Base-by-base conservation (phyloP, 1,139 yeast genomes). In the Eremothecium cymbalariae region DNA sequence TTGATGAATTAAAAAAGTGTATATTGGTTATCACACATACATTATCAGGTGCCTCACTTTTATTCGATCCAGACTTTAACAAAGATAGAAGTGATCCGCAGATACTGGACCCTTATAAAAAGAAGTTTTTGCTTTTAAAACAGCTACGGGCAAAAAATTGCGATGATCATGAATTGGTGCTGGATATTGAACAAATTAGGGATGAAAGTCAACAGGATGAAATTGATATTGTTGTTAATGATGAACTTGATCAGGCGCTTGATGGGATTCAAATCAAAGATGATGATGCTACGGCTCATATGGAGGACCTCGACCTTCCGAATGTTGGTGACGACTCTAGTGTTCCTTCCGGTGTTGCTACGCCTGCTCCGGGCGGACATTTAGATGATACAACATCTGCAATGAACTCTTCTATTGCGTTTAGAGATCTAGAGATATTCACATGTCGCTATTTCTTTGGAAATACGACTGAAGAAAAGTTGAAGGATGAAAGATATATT, bases 11-110 rank as follows among this genome's bases (percentile, higher is more conserved):
- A 16, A 65, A 74, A 22, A 72, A 72, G 47, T 69, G 71, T 45
- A 61, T 81, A 44, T 59, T 77, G 30, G 72, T 70, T 38, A 54
- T 82, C 36, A 68, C 83, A 1, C 75, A 77, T 37, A 63, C 76
- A 0, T 51, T 81, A 2, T 76, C 94, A 34, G 95, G 96, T 16
- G 65, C 76, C n/a, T 71, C 95, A 15, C 67, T 72, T 35, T 60
- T 88, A 31, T 72, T 84, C 47, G 95, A 86, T 52, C 88, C 95
- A 0, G 65, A 64, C 25, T 69, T 56, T 33, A 54, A 55, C 26
- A 34, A 51, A 4, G 40, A 42, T 4, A 44, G 46, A 3, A 36
- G 41, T 0, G 34, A 45, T n/a, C 21, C 30, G 4, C 41, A 30
- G 8, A 39, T 43, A 15, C 35, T 40, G 28, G 34, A 40, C 15